Percentiles rank a stretch among this genome's conserved stretches.
These are phyloP conservation scores for Cyberlindnera amylophila DNA, from an alignment of 805 yeast species.

Conservation along the genomic window DNA sequence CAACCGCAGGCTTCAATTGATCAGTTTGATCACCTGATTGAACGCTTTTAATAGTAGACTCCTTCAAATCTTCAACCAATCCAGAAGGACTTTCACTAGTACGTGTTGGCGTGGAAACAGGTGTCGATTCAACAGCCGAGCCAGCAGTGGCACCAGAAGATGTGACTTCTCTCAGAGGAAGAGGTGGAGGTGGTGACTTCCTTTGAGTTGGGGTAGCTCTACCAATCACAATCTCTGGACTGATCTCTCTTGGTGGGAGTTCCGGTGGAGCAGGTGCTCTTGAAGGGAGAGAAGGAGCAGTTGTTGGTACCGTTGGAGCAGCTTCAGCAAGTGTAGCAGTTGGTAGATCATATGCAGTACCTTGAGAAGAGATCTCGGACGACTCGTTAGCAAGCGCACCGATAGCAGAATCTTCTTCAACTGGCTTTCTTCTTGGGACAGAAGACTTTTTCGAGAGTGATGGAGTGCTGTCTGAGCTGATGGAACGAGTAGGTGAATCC, in stretches of 20 bases:
- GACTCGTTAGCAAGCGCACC: background rate
- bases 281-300: background rate
- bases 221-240: background rate
- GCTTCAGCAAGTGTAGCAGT: background rate
- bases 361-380: background rate
- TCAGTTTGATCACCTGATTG: no score
- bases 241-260: conserved; percentile 12
- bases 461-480: conserved; percentile 7
- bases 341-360: background rate
- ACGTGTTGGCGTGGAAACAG: background rate
- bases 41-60: background rate
- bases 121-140: background rate
- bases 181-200: no score
- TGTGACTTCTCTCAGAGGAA: conserved; percentile 12
- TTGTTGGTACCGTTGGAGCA: background rate
- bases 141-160: background rate
- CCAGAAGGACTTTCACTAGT: background rate
- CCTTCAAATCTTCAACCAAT: background rate
- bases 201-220: conserved; percentile 7
- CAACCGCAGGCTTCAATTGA: background rate
- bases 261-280: conserved; percentile 7
- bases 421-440: conserved; percentile 23
- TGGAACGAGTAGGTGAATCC: background rate
- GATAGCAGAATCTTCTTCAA: conserved; percentile 13
- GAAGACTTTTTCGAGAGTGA: background rate